Conservation (phyloP, 2,329 filamentous ascomycete species). For the Trichoderma oligosporum region DNA sequence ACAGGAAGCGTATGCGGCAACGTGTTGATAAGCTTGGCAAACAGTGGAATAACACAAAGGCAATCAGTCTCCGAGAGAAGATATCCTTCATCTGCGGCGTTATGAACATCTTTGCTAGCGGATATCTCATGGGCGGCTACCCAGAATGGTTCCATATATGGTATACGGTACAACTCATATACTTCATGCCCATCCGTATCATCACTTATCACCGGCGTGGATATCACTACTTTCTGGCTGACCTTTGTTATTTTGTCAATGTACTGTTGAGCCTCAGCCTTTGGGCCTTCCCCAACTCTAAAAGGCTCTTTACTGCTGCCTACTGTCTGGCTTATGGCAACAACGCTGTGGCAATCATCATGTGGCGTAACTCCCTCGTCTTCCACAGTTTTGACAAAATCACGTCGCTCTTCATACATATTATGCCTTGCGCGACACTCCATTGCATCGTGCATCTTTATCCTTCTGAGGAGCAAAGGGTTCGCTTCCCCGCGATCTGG, state of each 20-base stretch:
- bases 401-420: conserved; percentile 97
- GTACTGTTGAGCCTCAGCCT: conserved; percentile 75
- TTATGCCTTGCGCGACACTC: conserved; percentile 93
- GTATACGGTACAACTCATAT: conserved; percentile 83
- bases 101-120: conserved; percentile 95
- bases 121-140: conserved; percentile 82
- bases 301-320: conserved; percentile 84
- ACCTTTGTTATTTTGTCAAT: conserved; percentile 98
- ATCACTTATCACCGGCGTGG: conserved; percentile 88
- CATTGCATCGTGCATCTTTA: conserved; percentile 89
- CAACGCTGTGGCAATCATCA: conserved; percentile 94
- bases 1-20: conserved; percentile 78
- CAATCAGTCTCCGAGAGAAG: conserved; percentile 88
- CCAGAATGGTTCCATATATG: conserved; percentile 87
- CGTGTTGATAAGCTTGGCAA: conserved; percentile 83
- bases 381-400: conserved; percentile 99
- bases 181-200: conserved; percentile 95
- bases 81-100: conserved; percentile 93
- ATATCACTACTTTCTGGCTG: conserved; percentile 95
- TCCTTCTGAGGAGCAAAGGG: conserved; percentile 58
- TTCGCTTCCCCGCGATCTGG: conserved; percentile 80
- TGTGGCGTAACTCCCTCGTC: conserved; percentile 98
- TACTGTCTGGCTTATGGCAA: conserved; percentile 95
- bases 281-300: conserved; percentile 87
- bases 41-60: conserved; percentile 85